phyloP scores from a whole-genome alignment of 2,329 filamentous ascomycete genomes.

The Pseudohalonectria lignicola region DNA sequence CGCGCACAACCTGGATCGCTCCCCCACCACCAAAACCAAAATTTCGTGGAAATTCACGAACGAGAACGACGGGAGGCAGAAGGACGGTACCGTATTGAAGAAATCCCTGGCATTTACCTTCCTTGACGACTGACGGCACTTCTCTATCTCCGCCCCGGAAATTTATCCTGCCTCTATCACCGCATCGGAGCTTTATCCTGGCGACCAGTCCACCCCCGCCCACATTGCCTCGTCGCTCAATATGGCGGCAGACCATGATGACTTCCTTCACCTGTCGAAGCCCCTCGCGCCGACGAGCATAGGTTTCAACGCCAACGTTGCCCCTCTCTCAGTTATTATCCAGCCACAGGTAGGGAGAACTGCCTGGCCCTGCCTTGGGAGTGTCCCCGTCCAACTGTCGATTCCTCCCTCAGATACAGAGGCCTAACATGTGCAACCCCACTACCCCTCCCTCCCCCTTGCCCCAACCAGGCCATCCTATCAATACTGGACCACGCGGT shows the following conservation, averaged over 20 bases:
- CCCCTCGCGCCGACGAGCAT: slow-evolving; percentile 75
- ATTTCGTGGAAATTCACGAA: slow-evolving; percentile 5
- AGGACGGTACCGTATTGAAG: no score
- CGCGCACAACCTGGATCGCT: slow-evolving; percentile 35
- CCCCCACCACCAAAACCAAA: slow-evolving; percentile 23
- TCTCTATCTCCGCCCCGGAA: no score
- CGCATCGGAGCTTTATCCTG: no score
- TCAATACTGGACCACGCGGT: slow-evolving; percentile 87
- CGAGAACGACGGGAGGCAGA: not conserved
- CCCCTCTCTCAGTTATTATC: slow-evolving; percentile 87
- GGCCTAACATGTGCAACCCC: no score
- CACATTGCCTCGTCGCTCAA: slow-evolving; percentile 25
- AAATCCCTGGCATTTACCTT: no score
- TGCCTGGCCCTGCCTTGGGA: not conserved
- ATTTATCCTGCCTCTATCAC: no score
- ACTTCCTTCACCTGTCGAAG: slow-evolving; percentile 89
- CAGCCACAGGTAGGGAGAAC: slow-evolving; percentile 84
- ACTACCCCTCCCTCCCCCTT: no score
- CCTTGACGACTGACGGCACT: no score
- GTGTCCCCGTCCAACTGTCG: not conserved
- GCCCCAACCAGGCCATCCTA: slow-evolving; percentile 56
- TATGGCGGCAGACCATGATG: slow-evolving; percentile 72
- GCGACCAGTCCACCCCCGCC: not conserved
- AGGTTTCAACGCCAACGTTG: slow-evolving; percentile 73
- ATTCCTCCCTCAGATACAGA: no score